Base-by-base conservation (phyloP, 306 rosid species). In the Rosa persica region DNA sequence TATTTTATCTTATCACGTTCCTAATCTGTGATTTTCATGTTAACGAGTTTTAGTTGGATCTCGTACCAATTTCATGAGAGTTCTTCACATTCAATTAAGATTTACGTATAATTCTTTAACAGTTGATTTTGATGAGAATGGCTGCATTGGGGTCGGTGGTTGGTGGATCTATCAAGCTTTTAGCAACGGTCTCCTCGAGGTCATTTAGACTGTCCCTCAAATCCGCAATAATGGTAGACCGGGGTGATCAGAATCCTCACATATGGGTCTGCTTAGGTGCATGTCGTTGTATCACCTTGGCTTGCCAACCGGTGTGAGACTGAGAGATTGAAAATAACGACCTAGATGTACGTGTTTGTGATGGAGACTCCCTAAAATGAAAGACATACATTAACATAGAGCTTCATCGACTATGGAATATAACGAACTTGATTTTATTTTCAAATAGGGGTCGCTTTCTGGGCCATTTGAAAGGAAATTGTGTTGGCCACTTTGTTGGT, bases 401-500 rank as follows among this genome's bases (percentile, higher is more conserved):
- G n/a, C 8, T 51, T 51, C 22, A 30, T 30, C 36, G 36, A 5
- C 57, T 16, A 51, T 17, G 23, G 22, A 54, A 20, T 54, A 8
- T 54, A 54, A 54, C 60, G 60, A 54, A 54, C 60, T 54, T 8
- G 60, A 22, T 54, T 7, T 54, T 54, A 23, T 54, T 54, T 54
- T 20, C 60, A 54, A 54, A 54, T 54, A 9, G 23, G 22, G 60
- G 60, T 54, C 23, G 23, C 60, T 54, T 19, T 54, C 25, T 20
- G 0, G 0, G 60, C 11, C n/a, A 52, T 5, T 19, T 17, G 2
- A 19, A 54, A 54, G 2, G 25, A 8, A 20, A 52, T 40, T 34
- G 25, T 40, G 58, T 43, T 73, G 76, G 66, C 22, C 47, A 52
- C 66, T 52, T 64, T 0, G 72, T 62, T 62, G 67, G 58, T 72